A percentile compares a stretch with the other conserved stretches of the same genome.
Conservation (phyloP, 768 basidiomycete genomes). For the Mycena venus region DNA sequence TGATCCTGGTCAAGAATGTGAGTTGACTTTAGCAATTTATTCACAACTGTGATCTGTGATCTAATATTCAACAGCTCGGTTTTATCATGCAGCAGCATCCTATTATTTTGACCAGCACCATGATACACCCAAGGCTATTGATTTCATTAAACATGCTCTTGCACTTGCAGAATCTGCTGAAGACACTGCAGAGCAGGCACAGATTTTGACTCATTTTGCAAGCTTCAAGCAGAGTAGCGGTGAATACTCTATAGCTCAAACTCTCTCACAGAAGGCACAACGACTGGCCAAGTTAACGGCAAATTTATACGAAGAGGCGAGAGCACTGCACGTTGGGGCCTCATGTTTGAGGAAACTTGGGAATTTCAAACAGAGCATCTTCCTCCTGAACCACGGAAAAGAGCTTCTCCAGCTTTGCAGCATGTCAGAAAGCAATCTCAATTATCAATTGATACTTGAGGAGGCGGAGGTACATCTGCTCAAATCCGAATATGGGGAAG, state of each 20-base stretch:
- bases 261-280: not conserved
- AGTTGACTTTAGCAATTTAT: not conserved
- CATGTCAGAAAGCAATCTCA: not conserved
- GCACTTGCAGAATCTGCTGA: not conserved
- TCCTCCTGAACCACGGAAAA: not conserved
- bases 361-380: not conserved
- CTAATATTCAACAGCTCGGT: not conserved
- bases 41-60: too few species aligned
- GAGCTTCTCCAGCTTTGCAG: not conserved
- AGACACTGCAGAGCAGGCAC: not conserved
- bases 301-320: not conserved
- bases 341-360: not conserved
- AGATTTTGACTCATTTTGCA: not conserved
- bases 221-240: not conserved
- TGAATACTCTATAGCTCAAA: not conserved
- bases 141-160: not conserved
- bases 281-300: not conserved
- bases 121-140: not conserved
- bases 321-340: not conserved
- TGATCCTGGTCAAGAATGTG: not conserved
- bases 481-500: constrained; percentile 13
- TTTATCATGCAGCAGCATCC: not conserved
- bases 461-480: not conserved
- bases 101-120: not conserved
- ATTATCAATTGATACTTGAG: not conserved